Percentiles rank a stretch among this genome's conserved stretches.
Conservation (phyloP, 352 stramenopile species). For the Globisporangium nunn region DNA sequence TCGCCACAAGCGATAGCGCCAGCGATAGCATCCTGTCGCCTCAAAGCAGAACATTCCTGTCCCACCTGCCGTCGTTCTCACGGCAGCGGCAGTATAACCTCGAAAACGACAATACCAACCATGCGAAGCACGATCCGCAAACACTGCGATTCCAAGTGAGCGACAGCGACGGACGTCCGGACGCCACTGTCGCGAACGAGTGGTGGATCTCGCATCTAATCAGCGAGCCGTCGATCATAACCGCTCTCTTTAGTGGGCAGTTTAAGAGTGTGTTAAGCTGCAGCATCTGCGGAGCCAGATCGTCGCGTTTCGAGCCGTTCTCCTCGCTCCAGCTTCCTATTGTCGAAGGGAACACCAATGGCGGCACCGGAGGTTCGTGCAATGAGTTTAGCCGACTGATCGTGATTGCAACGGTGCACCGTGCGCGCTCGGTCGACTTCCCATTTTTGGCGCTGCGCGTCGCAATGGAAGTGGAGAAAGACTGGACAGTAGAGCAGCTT, state of each 20-base stretch:
- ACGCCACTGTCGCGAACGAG: slow-evolving; percentile 92
- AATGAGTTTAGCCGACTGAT: slow-evolving; percentile 5
- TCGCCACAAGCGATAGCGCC: slow-evolving; percentile 19
- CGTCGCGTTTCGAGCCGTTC: slow-evolving; percentile 83
- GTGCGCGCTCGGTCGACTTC: slow-evolving; percentile 10
- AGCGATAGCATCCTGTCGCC: slow-evolving; percentile 50
- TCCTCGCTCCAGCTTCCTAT: slow-evolving; percentile 68
- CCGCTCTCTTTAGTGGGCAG: slow-evolving; percentile 94
- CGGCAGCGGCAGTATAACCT: background rate
- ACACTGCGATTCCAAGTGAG: slow-evolving; percentile 29
- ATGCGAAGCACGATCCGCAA: background rate
- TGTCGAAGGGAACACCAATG: background rate
- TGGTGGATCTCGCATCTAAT: slow-evolving; percentile 96
- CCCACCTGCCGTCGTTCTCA: slow-evolving; percentile 14
- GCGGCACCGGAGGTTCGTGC: background rate
- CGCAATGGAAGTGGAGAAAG: slow-evolving; percentile 12
- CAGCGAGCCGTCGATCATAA: slow-evolving; percentile 92
- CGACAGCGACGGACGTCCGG: slow-evolving; percentile 91
- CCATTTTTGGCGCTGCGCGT: slow-evolving; percentile 13
- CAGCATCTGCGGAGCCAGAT: slow-evolving; percentile 77
- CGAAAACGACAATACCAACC: background rate
- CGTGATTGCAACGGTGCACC: slow-evolving; percentile 33
- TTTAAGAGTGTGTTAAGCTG: slow-evolving; percentile 94
- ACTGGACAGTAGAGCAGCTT: slow-evolving; percentile 35
- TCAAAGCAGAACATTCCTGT: slow-evolving; percentile 21